Base-by-base conservation (phyloP, 2,329 filamentous ascomycete species). In the Cercospora nicotianae region DNA sequence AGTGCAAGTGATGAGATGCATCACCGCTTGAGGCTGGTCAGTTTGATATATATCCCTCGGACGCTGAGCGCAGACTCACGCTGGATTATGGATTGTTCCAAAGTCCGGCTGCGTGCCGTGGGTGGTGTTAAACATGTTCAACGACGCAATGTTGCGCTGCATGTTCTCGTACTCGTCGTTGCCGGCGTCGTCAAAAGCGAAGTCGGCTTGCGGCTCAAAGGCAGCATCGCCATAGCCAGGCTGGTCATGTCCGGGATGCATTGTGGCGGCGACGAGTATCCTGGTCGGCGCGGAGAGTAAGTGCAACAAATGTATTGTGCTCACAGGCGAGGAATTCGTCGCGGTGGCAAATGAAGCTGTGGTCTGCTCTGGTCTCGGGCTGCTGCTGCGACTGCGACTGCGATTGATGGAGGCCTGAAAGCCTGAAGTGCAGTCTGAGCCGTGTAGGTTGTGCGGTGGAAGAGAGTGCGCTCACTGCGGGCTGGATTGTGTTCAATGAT, bases 121-220 rank as follows among this genome's bases (percentile, higher is more conserved):
- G 16, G 30, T 57, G 18, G 62, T 31, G n/a, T 64, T 64, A 63
- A 72, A 61, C 36, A 65, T 66, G 51, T 71, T 67, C 48, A 71
- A 42, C 10, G 71, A 69, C 3, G 62, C 65, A 10, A 72, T 69
- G 51, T 70, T 67, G 28, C 64, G 65, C 53, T 72, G 69, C 72
- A 75, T 66, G 67, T 69, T 70, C 42, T 62, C 67, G 18, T 70
- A 63, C n/a, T 73, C 64, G 3, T 72, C 70, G 51, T 71, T 65
- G 61, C 51, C 39, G 42, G 42, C 33, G 39, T 67, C 74, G 20
- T 71, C 74, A 60, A 76, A 76, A 60, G 71, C 69, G 70, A 70
- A 76, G 60, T 58, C 65, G 16, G 72, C 51, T 16, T 72, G 67
- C 23, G 74, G 74, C 57, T 75, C 72, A 64, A 76, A 76, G 12